These are phyloP conservation scores for Tylopilus subfusipes DNA, from an alignment of 768 basidiomycete species.

Conservation along the genomic window DNA sequence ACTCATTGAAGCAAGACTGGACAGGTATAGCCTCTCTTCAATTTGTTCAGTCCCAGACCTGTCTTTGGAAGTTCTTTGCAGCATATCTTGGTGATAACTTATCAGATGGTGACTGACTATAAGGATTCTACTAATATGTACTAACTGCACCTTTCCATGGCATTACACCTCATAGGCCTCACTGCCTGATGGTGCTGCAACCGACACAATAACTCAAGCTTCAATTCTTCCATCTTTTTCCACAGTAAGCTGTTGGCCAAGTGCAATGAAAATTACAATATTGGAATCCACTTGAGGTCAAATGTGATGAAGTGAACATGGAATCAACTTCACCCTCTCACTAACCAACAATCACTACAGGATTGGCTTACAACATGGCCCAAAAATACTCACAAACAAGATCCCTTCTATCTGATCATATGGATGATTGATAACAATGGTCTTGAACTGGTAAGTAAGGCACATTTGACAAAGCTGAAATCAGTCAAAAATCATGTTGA, in stretches of 20 bases:
- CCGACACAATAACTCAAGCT: background rate
- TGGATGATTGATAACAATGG: background rate
- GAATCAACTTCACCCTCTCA: background rate
- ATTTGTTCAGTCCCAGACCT: too few relatives aligned
- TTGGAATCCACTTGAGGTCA: too few relatives aligned
- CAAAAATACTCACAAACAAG: background rate
- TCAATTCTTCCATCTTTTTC: background rate
- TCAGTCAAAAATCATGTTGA: background rate
- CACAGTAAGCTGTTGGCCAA: too few relatives aligned
- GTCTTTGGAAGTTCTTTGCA: background rate
- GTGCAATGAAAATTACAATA: background rate
- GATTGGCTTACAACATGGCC: background rate
- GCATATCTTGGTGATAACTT: too few relatives aligned
- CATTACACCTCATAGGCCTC: too few relatives aligned
- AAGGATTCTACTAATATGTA: too few relatives aligned
- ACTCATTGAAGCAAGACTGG: background rate
- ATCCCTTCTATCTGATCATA: background rate
- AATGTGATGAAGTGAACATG: too few relatives aligned
- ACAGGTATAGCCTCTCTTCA: background rate
- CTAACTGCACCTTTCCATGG: too few relatives aligned
- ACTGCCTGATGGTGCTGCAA: background rate
- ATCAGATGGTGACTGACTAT: too few relatives aligned
- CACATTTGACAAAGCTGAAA: background rate
- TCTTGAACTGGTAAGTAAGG: background rate
- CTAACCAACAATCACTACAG: background rate